A percentile compares a stretch with the other conserved stretches of the same genome.
Evolutionary conservation across 495 filamentous ascomycete genomes (phyloP).

Genomic region (Lasiosphaeria hispida): DNA sequence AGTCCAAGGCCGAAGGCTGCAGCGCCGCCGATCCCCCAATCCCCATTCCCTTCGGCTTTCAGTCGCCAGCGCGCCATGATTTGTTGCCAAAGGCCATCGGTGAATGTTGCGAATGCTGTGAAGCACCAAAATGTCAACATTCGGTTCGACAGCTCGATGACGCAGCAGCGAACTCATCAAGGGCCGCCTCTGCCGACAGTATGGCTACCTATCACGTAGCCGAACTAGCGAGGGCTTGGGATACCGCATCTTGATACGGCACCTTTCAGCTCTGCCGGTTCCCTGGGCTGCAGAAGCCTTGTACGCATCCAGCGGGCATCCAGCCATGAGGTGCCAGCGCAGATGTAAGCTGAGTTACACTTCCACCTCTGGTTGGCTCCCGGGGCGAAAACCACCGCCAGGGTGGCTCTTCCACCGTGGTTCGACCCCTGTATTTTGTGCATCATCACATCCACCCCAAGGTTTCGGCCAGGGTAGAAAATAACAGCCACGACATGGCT

Average conservation of each 20-base stretch:
- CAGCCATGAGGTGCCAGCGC: constrained; percentile 7
- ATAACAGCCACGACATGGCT: constrained; percentile 13
- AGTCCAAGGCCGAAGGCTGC: constrained; percentile 17
- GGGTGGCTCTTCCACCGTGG: constrained; percentile 1
- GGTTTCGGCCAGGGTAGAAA: no score
- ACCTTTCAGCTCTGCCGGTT: constrained; percentile 8
- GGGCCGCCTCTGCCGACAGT: no score
- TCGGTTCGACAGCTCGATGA: no score
- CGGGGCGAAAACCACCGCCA: not conserved
- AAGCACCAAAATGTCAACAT: no score
- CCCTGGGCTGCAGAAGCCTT: constrained; percentile 5
- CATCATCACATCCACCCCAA: constrained; percentile 3
- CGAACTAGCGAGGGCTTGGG: no score
- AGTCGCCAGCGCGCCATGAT: not conserved
- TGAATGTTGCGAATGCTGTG: no score
- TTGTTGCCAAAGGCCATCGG: not conserved
- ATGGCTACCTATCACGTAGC: no score
- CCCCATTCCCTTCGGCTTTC: not conserved
- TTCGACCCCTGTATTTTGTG: constrained; percentile 5
- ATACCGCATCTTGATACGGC: no score
- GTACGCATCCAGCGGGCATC: no score
- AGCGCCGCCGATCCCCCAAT: constrained; percentile 11
- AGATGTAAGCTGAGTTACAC: constrained; percentile 13
- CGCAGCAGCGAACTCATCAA: no score
- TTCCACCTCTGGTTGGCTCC: constrained; percentile 3